Evolutionary conservation across 768 basidiomycete genomes (phyloP).

Genomic region (Lentinula sp.): DNA sequence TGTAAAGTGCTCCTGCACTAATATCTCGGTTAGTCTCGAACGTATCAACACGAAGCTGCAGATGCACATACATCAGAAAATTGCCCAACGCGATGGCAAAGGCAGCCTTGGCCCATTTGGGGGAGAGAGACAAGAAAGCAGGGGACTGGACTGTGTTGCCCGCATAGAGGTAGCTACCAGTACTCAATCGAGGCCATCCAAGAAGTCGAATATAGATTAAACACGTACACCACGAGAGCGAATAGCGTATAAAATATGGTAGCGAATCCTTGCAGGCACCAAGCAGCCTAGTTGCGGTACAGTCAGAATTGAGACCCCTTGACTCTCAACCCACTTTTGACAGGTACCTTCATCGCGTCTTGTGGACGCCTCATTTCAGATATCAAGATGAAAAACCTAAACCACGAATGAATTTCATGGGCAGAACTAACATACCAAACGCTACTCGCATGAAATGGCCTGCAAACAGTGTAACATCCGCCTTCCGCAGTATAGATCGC

Average conservation of each 20-base stretch:
- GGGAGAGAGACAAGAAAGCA: slow-evolving; percentile 39
- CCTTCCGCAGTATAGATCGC: background rate
- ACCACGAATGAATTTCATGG: background rate
- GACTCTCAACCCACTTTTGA: background rate
- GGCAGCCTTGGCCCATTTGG: slow-evolving; percentile 41
- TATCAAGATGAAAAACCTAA: slow-evolving; percentile 52
- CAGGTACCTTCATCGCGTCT: slow-evolving; percentile 49
- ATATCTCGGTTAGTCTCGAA: background rate
- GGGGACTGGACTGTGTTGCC: slow-evolving; percentile 42
- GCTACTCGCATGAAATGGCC: slow-evolving; percentile 46
- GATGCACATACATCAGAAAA: slow-evolving; percentile 37
- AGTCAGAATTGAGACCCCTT: background rate
- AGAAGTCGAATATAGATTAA: background rate
- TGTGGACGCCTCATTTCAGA: slow-evolving; percentile 47
- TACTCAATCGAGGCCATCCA: background rate
- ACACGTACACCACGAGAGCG: slow-evolving; percentile 25
- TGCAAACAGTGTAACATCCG: slow-evolving; percentile 9
- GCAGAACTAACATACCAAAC: background rate
- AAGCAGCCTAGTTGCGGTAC: slow-evolving; percentile 32
- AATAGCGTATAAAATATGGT: slow-evolving; percentile 47
- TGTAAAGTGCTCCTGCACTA: slow-evolving; percentile 39
- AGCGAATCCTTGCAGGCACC: slow-evolving; percentile 47
- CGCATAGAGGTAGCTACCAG: slow-evolving; percentile 34
- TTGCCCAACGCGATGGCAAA: slow-evolving; percentile 45
- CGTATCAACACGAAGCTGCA: background rate